Evolutionary conservation across 164 flowering plant genomes (phyloP).

Genomic region (Litsea cubeba): DNA sequence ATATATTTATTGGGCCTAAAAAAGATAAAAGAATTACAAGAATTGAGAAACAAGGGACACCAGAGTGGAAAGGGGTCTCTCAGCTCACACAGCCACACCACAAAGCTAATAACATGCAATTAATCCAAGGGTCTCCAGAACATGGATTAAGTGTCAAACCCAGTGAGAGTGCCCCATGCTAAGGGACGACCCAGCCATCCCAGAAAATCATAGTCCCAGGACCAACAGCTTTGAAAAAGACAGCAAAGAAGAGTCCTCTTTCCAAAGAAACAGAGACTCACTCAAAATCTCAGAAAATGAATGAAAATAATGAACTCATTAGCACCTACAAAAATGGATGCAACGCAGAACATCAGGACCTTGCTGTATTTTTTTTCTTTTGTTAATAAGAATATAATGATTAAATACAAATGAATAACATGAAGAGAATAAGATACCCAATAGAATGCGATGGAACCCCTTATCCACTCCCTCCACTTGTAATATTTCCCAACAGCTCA

Average conservation of each 20-base stretch:
- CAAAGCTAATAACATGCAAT: not conserved
- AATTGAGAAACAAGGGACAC: too few relatives aligned
- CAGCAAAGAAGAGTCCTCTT: not conserved
- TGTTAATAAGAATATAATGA: not conserved
- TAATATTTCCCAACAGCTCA: not conserved
- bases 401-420: conserved; percentile 1
- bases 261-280: not conserved
- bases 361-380: not conserved
- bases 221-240: not conserved
- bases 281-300: too few relatives aligned
- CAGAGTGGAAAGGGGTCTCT: too few relatives aligned
- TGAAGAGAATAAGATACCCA: not conserved
- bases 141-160: too few relatives aligned
- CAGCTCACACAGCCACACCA: not conserved
- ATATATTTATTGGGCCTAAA: not conserved
- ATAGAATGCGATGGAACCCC: not conserved
- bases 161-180: too few relatives aligned
- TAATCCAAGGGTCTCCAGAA: not conserved
- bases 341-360: not conserved
- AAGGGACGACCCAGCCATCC: not conserved
- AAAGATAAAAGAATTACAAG: too few relatives aligned
- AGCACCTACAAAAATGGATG: not conserved
- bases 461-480: not conserved
- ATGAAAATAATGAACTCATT: not conserved
- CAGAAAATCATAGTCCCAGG: not conserved